A percentile compares a stretch with the other conserved stretches of the same genome.
Conservation (phyloP, 495 filamentous ascomycete species). For the Rostrohypoxylon terebratum region DNA sequence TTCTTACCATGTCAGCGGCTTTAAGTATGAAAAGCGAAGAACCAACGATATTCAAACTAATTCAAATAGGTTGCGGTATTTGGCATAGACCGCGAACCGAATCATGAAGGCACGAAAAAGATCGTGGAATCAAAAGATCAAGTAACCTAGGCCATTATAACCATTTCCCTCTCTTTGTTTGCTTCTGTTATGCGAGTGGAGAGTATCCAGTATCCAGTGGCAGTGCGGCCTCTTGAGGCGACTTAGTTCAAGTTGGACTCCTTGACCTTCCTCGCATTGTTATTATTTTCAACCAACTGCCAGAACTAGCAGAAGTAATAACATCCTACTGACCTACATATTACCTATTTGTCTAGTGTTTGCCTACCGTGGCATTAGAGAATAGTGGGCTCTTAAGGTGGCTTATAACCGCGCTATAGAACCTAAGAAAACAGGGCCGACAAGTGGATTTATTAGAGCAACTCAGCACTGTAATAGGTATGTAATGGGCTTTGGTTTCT, state of each 20-base stretch:
- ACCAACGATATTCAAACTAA: background rate
- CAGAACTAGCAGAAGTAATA: constrained; percentile 11
- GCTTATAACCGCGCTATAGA: constrained; percentile 19
- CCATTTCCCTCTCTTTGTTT: background rate
- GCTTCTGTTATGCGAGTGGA: background rate
- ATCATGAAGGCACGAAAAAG: background rate
- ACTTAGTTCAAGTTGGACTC: constrained; percentile 1
- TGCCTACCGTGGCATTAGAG: background rate
- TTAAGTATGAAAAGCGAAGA: background rate
- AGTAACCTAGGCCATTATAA: background rate
- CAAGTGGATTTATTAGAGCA: constrained; percentile 21
- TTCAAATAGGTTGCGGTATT: background rate
- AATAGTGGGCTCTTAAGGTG: constrained; percentile 16
- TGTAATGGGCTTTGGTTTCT: background rate
- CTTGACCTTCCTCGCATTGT: constrained; percentile 7
- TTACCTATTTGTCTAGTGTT: constrained; percentile 15
- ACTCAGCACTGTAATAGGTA: background rate
- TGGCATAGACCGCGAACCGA: background rate
- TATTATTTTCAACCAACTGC: constrained; percentile 7
- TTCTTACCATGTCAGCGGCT: constrained; percentile 27
- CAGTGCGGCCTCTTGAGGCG: constrained; percentile 10
- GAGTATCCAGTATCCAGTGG: background rate
- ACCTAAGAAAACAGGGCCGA: constrained; percentile 3
- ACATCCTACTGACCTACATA: background rate
- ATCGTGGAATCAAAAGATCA: background rate